Base-by-base conservation (phyloP, 352 stramenopile genomes). In the Phytophthora agathidicida region DNA sequence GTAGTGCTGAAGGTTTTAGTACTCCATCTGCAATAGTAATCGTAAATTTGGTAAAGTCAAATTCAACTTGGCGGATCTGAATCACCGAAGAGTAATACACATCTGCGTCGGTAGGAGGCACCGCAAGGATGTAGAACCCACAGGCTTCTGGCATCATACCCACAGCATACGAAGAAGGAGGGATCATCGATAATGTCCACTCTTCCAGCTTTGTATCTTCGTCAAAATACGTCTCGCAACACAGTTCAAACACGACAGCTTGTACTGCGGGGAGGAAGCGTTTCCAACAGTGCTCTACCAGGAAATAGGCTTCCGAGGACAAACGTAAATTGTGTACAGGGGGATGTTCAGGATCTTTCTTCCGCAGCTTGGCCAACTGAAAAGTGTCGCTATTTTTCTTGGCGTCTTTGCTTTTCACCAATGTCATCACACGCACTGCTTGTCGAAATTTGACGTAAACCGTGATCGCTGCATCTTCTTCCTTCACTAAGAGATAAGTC, bases 401-500 rank as follows among this genome's bases (percentile, higher is more conserved):
- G 17, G 77, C 27, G 5, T 84, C 76, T 53, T 86, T 87, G 14
- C 51, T 53, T 16, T 77, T 85, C 23, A 88, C 37, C 4, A 90
- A 26, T 5, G 71, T 65, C 24, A 75, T 56, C n/a, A 49, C 55
- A 7, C 80, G 70, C 30, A 86, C 64, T 0, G 74, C 67, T 46
- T 69, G 65, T 3, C 65, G 67, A 36, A 90, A 88, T 31, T 90
- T 90, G 17, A 90, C 26, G 27, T 77, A 83, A n/a, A 86, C 63
- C 7, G 52, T 49, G 8, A 90, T 66, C 2, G 67, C 56, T 0
- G 67, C 55, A 42, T 83, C 73, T 30, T 72, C 60, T 22, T 86
- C 66, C 9, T 69, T 73, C 2, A 77, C 74, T 4, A 90, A 36
- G 10, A 88, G 16, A 37, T 75, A 83, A 16, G 77, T 75, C 0